These are phyloP conservation scores for Alternaria incomplexa DNA, from an alignment of 2,329 filamentous ascomycete genomes.

Conservation along the genomic window DNA sequence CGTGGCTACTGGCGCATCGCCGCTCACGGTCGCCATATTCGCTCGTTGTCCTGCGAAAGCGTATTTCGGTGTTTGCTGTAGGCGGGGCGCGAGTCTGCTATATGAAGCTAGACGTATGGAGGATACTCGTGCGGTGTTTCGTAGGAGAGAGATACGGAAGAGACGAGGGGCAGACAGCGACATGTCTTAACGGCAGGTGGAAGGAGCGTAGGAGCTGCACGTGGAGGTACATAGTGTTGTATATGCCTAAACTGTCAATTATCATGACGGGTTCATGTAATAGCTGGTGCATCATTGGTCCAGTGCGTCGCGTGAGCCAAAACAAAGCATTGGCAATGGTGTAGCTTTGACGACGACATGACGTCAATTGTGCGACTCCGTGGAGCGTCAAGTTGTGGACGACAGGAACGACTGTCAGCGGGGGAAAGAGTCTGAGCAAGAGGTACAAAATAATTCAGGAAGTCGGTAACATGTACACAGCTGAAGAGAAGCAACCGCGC, in stretches of 20 bases:
- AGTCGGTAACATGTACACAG: neutral
- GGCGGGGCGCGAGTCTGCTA: neutral
- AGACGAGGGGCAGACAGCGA: conserved; percentile 20
- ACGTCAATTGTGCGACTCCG: conserved; percentile 7
- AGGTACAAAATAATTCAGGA: neutral
- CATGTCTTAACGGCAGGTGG: conserved; percentile 14
- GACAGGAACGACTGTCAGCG: neutral
- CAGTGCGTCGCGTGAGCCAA: neutral
- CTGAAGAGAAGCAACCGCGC: neutral
- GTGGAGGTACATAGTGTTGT: conserved; percentile 11
- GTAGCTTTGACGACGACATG: conserved; percentile 12
- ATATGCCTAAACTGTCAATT: conserved; percentile 5
- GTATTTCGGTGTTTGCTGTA: neutral
- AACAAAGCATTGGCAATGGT: neutral
- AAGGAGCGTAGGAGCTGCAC: conserved; percentile 1
- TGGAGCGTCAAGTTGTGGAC: neutral
- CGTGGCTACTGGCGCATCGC: conserved; percentile 6
- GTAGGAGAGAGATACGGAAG: conserved; percentile 7
- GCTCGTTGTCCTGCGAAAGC: conserved; percentile 6
- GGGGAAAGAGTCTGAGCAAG: neutral
- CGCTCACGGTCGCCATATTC: conserved; percentile 20
- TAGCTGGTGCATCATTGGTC: conserved; percentile 11
- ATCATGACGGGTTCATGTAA: conserved; percentile 24
- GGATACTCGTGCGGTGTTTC: conserved; percentile 1
- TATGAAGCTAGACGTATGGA: neutral